Evolutionary conservation across 305 asterid genomes (phyloP).

Genomic region (Fraxinus xanthoxyloides): DNA sequence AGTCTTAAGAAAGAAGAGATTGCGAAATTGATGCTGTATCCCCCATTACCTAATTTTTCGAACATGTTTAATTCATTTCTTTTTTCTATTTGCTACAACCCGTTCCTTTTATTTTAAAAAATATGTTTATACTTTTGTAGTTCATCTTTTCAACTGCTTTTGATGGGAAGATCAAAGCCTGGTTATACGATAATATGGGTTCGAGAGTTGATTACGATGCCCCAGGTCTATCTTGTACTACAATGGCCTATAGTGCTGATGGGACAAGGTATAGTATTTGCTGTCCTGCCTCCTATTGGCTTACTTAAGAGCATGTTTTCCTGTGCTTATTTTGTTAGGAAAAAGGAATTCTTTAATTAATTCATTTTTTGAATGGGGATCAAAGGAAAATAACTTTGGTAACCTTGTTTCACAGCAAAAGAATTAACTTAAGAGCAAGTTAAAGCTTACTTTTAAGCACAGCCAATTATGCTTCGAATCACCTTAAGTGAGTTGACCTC

Average conservation of each 20-base stretch:
- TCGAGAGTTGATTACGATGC: slow-evolving; percentile 77
- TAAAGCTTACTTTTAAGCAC: background rate
- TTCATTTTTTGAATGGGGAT: background rate
- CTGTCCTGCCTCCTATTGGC: background rate
- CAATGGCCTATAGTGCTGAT: slow-evolving; percentile 80
- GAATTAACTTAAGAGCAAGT: slow-evolving; percentile 2
- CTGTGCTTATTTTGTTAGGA: background rate
- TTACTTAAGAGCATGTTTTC: background rate
- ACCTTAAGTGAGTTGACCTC: background rate
- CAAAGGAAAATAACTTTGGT: background rate
- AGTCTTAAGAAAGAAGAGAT: background rate
- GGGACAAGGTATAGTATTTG: slow-evolving; percentile 56
- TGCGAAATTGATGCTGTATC: background rate
- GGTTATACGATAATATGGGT: slow-evolving; percentile 76
- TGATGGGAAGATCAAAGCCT: slow-evolving; percentile 84
- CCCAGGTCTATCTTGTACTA: slow-evolving; percentile 73
- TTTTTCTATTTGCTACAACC: background rate
- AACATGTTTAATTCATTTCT: background rate
- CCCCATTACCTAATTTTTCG: background rate
- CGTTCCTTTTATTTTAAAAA: slow-evolving; percentile 3
- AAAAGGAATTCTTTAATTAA: background rate
- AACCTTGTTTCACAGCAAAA: background rate
- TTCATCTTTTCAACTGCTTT: slow-evolving; percentile 70
- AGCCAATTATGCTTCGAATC: background rate
- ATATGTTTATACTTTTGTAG: slow-evolving; percentile 33